These are phyloP conservation scores for Pharus latifolius DNA, from an alignment of 176 grass and related monocot species.

Conservation along the genomic window DNA sequence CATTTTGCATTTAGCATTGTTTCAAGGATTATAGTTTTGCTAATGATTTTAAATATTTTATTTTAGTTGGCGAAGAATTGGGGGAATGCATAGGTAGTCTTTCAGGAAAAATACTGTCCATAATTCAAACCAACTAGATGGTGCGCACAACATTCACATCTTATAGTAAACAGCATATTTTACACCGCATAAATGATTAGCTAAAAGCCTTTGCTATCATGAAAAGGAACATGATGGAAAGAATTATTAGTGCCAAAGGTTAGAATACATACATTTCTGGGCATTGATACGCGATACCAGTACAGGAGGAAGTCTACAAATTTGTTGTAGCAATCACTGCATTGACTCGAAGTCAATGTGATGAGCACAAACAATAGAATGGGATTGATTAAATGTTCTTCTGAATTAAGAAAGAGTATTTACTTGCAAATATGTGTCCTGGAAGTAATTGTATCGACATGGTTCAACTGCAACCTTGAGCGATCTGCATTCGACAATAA, in stretches of 20 bases:
- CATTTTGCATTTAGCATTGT: background rate
- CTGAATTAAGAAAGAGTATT: constrained; percentile 16
- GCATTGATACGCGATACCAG: constrained; percentile 67
- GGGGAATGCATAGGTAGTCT: background rate
- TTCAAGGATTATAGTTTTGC: background rate
- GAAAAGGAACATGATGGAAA: background rate
- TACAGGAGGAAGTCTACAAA: constrained; percentile 76
- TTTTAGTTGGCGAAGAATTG: constrained; percentile 5
- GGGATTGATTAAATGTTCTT: background rate
- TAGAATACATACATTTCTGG: constrained; percentile 54
- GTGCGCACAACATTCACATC: background rate
- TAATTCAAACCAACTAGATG: background rate
- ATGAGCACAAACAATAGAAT: constrained; percentile 12
- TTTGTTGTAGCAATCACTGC: constrained; percentile 77
- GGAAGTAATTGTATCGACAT: constrained; percentile 54
- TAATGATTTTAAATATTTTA: background rate
- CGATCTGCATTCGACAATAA: constrained; percentile 57
- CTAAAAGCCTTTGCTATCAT: background rate
- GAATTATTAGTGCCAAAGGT: background rate
- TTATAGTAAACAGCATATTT: background rate
- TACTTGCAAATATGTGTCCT: constrained; percentile 81
- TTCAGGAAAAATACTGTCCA: background rate
- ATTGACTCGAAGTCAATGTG: constrained; percentile 36
- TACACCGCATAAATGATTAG: background rate
- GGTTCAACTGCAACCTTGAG: constrained; percentile 57